Evolutionary conservation across 176 grass and related monocot species (phyloP).

Genomic region (Saccharum spontaneum): DNA sequence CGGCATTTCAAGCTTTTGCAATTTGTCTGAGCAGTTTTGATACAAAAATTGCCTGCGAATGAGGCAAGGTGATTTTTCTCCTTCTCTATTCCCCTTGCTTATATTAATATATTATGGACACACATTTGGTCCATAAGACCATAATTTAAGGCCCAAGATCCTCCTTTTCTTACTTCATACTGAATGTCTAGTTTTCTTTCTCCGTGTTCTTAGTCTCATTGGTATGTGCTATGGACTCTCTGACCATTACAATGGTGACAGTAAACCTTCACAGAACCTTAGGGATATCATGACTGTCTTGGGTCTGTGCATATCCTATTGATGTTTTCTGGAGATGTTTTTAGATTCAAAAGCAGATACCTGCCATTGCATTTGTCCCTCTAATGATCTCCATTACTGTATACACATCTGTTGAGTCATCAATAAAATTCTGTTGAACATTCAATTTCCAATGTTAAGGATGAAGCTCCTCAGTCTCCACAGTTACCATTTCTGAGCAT

Average conservation of each 20-base stretch:
- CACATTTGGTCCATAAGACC: not conserved
- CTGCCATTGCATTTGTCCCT: not conserved
- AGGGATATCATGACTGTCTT: constrained; percentile 6
- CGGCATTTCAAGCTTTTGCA: constrained; percentile 92
- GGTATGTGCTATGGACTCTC: not conserved
- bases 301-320: not conserved
- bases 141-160: not conserved
- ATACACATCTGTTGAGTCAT: not conserved
- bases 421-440: not conserved
- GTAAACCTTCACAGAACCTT: not conserved
- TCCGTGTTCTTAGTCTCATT: not conserved
- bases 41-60: constrained; percentile 99
- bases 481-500: not conserved
- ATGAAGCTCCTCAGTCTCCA: not conserved
- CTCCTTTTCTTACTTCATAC: not conserved
- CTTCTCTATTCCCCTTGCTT: not conserved
- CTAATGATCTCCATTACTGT: not conserved
- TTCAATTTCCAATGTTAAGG: constrained; percentile 2
- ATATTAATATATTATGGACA: not conserved
- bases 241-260: not conserved
- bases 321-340: not conserved
- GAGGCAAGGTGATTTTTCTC: constrained; percentile 41
- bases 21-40: constrained; percentile 98
- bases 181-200: not conserved
- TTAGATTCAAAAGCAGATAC: not conserved